phyloP scores from a whole-genome alignment of 495 filamentous ascomycete genomes.

The Talaromyces liani region DNA sequence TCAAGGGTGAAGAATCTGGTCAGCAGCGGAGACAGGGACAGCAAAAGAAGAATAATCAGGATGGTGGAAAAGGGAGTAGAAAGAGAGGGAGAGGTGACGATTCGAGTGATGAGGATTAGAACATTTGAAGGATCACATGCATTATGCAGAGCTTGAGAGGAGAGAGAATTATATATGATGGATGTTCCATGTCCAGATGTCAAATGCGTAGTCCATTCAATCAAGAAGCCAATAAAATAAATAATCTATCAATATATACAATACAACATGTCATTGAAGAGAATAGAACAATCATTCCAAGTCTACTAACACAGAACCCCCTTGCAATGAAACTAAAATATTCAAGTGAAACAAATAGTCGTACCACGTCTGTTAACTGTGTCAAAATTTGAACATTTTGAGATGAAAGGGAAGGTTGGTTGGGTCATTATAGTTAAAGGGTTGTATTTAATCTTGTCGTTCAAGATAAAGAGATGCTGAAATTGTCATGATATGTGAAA shows the following conservation, averaged over 20 bases:
- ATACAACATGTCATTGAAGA: neutral
- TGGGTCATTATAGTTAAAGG: neutral
- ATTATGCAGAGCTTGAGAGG: no score
- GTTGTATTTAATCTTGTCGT: neutral
- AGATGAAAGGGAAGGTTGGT: neutral
- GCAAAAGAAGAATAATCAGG: neutral
- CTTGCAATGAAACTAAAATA: neutral
- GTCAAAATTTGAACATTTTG: neutral
- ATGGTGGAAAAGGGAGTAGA: neutral
- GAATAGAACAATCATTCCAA: neutral
- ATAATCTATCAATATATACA: constrained; percentile 4
- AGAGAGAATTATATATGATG: neutral
- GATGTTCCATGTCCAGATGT: no score
- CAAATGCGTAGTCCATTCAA: neutral
- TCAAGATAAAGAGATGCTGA: neutral
- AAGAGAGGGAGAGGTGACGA: neutral
- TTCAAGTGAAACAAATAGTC: neutral
- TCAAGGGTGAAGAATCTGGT: constrained; percentile 26
- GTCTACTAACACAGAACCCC: constrained; percentile 3
- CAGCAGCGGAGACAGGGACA: neutral
- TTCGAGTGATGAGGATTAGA: constrained; percentile 4
- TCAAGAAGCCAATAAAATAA: neutral
- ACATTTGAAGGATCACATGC: no score
- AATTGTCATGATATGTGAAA: neutral
- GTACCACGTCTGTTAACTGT: neutral